A percentile compares a stretch with the other conserved stretches of the same genome.
phyloP scores from a whole-genome alignment of 768 basidiomycete species.

The Candolleomyces eurysporus region DNA sequence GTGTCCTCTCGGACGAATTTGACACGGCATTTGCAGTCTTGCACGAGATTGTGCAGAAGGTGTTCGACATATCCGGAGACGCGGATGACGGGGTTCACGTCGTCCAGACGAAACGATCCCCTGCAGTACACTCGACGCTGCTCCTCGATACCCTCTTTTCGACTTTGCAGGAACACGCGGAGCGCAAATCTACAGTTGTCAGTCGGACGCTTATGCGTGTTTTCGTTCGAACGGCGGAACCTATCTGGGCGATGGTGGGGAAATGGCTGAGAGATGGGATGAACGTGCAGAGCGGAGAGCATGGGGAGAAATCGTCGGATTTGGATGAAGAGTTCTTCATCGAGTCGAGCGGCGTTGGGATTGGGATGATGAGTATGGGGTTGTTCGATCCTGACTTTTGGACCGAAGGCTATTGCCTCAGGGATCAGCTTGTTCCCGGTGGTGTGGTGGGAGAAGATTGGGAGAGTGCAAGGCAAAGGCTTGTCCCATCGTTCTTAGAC shows the following conservation, averaged over 20 bases:
- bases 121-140: constrained; percentile 53
- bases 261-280: constrained; percentile 75
- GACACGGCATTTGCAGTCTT: constrained; percentile 57
- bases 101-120: constrained; percentile 26
- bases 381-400: constrained; percentile 76
- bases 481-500: constrained; percentile 60
- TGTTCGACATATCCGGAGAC: constrained; percentile 26
- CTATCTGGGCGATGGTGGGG: constrained; percentile 71
- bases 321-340: constrained; percentile 82
- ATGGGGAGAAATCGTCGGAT: constrained; percentile 27
- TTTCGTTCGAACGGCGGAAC: constrained; percentile 62
- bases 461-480: constrained; percentile 25
- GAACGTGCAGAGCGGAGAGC: constrained; percentile 40
- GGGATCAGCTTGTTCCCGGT: constrained; percentile 29
- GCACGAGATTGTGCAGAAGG: constrained; percentile 43
- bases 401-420: constrained; percentile 66
- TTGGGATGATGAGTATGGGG: constrained; percentile 46
- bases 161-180: constrained; percentile 55
- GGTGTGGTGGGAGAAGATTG: constrained; percentile 20
- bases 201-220: constrained; percentile 59
- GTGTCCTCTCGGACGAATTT: constrained; percentile 54
- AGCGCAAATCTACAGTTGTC: constrained; percentile 54
- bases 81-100: not conserved
- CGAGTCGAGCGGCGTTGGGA: constrained; percentile 60
- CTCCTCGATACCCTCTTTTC: constrained; percentile 64